Evolutionary conservation across 139 green algal genomes (phyloP), one percentile per base, ranked within the genome.

Genomic region (Pleodorina starrii): DNA sequence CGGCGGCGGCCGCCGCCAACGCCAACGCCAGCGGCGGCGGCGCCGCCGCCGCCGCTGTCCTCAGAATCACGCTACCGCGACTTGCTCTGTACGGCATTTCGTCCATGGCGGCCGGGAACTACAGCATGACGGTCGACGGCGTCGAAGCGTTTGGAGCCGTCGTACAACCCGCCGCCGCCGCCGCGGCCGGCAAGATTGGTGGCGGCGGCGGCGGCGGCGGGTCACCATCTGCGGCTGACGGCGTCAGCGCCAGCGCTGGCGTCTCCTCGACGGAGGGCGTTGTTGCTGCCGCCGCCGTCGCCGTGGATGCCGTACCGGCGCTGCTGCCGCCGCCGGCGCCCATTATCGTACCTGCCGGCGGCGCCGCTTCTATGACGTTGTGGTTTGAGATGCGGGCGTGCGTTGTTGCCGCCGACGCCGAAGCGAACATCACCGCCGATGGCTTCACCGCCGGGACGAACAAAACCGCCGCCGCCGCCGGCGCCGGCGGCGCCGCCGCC

Each of bases 81-180:
- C 54, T 86, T 3, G 1, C 29, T 36, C 36, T 59, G 35, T 86
- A 86, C 78, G 78, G 78, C 54, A 40, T 86, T 0, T 35, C 54
- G 23, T 73, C 54, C 78, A 86, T 86, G 78, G 54, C 78, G 0
- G 17, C 78, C 38, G 78, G 78, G 17, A 54, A 16, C 12, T 86
- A 86, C 78, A 54, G 78, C 78, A 9, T 86, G 10, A 17, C 19
- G 2, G 78, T 86, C 10, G 27, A 74, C 38, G 78, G 78, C 6
- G 38, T 21, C 0, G 78, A 57, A 1, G 5, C 1, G 10, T 86
- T 36, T 25, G 78, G 54, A 40, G 54, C 25, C 50, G 50, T 50
- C 38, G 38, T 86, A 40, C 78, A 86, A 16, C 1, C 54, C 0
- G 54, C 50, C 0, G 77, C 75, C 1, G n/a, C 48, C n/a, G 35